Conservation (phyloP, 495 filamentous ascomycete species). For the Astrothelium macrocarpum region DNA sequence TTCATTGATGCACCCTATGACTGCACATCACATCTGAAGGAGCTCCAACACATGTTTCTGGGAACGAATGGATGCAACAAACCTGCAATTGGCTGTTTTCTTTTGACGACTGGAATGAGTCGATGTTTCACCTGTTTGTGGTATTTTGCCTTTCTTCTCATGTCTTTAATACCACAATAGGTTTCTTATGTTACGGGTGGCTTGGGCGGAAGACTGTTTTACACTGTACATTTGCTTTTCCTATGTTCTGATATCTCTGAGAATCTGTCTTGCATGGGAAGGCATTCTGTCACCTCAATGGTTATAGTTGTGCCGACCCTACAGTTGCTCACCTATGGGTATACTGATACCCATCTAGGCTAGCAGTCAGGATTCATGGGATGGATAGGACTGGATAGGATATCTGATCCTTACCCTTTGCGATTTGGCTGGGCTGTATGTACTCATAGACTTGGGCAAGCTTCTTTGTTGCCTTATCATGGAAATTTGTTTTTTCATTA, state of each 20-base stretch:
- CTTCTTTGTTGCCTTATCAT: neutral
- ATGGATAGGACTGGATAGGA: constrained; percentile 1
- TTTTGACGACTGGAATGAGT: neutral
- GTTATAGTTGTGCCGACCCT: neutral
- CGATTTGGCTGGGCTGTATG: neutral
- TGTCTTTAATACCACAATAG: neutral
- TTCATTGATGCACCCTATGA: neutral
- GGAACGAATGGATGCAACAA: neutral
- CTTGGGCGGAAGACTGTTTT: neutral
- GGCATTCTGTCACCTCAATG: too few relatives aligned
- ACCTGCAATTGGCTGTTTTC: neutral
- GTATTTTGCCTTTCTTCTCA: neutral
- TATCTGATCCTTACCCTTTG: neutral
- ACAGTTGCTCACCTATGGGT: neutral
- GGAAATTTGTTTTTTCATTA: neutral
- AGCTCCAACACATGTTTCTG: neutral
- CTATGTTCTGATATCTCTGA: neutral
- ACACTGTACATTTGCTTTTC: neutral
- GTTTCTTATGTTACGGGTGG: neutral
- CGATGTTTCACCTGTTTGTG: neutral
- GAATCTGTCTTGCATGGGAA: neutral
- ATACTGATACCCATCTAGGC: neutral
- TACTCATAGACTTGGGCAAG: neutral
- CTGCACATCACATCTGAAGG: neutral
- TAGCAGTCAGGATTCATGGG: neutral